Evolutionary conservation across 371 early-diverging fungal genomes (phyloP), one percentile per base, ranked within the genome.

Genomic region (Apophysomyces elegans): DNA sequence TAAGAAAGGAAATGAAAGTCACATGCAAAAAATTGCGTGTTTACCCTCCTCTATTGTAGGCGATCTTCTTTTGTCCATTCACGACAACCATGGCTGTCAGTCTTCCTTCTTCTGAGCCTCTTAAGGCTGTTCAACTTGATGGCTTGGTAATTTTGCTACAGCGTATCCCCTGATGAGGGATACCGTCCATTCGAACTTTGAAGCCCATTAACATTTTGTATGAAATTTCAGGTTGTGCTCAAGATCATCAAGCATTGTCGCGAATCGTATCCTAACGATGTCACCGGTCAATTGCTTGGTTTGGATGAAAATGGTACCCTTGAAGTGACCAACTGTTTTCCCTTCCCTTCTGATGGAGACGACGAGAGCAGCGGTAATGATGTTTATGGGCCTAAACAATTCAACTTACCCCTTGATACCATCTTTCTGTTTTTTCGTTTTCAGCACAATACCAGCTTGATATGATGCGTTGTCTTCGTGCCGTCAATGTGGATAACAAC

Each of bases 221-320:
- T 18, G 16, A 45, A 13, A 18, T 18, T 50, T 18, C 74, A 90
- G 90, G 94, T 91, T 66, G 89, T 95, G 38, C 83, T 97, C 64
- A 95, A 97, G 85, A 96, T 98, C 79, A 88, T 94, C 75, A 97
- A 98, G 86, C 97, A 97, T 82, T 90, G 94, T 78, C 88, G 93
- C 61, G 95, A 94, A 77, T 80, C 83, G 59, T 86, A 82, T 66
- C 94, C 93, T 56, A 82, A 76, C 68, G 83, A 92, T 62, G 96
- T 93, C 59, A 94, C 95, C 68, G 99, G 99, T 61, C 94, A 95
- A 77, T 82, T 95, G 46, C 86, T 94, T 64, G 94, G 94, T 66
- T 84, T 94, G 64, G 95, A 95, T 74, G 86, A 93, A 50, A 84
- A 88, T 67, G 93, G 93, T 50, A 80, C 83, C 26, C 88, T 97